These are phyloP conservation scores for Hordeum pubiflorum DNA, from an alignment of 202 grass and related monocot genomes.

Conservation along the genomic window DNA sequence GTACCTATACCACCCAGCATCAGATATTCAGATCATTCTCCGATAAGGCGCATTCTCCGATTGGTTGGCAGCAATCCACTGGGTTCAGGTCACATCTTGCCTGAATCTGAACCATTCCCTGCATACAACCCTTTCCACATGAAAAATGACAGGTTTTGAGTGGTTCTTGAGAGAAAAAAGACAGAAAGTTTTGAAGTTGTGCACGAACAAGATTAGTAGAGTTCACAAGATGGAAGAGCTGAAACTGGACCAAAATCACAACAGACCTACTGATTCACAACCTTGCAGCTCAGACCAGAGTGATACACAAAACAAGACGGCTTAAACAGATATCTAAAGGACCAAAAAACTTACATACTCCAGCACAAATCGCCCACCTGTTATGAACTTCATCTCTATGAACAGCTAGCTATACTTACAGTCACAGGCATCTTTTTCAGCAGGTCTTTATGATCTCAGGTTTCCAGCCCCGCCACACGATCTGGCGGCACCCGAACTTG, in stretches of 20 bases:
- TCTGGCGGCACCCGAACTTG: slow-evolving; percentile 28
- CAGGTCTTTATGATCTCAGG: slow-evolving; percentile 50
- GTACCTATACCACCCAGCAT: not conserved
- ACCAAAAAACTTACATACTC: not conserved
- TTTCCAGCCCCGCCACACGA: slow-evolving; percentile 62
- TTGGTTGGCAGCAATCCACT: not conserved
- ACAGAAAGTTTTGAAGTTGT: too few species aligned
- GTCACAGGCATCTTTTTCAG: slow-evolving; percentile 30
- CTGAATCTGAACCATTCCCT: not conserved
- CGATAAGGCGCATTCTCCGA: slow-evolving; percentile 5
- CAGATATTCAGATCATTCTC: slow-evolving; percentile 6
- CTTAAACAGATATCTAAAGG: slow-evolving; percentile 11
- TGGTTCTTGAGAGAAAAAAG: too few species aligned
- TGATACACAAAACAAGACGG: not conserved
- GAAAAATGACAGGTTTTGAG: not conserved
- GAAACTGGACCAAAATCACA: not conserved
- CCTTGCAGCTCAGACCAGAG: not conserved
- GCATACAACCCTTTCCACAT: not conserved
- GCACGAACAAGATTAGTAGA: not conserved
- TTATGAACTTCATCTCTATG: not conserved
- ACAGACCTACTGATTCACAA: not conserved
- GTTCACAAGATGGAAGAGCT: not conserved
- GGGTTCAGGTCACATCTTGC: slow-evolving; percentile 10
- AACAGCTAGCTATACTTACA: slow-evolving; percentile 38
- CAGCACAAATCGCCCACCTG: not conserved